Conservation (phyloP, 2,329 filamentous ascomycete genomes). For the Microcera coccophila region DNA sequence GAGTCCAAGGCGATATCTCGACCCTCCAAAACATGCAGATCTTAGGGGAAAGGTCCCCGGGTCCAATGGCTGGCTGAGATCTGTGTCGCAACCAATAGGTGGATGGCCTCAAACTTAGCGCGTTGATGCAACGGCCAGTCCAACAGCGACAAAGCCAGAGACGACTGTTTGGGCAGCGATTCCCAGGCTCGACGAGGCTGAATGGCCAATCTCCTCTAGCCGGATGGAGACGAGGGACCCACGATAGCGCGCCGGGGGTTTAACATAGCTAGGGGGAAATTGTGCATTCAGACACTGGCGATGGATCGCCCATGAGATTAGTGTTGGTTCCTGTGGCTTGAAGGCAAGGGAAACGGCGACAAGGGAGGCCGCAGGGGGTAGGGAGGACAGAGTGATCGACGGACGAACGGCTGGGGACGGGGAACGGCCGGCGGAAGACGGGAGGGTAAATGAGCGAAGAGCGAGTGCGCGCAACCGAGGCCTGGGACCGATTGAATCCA, state of each 20-base stretch:
- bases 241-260: background rate
- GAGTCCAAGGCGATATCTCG: background rate
- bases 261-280: background rate
- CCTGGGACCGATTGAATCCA: no score
- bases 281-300: background rate
- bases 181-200: background rate
- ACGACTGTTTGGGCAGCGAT: background rate
- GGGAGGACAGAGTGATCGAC: background rate
- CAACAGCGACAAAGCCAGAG: background rate
- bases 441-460: background rate
- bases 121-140: background rate
- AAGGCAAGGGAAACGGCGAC: background rate
- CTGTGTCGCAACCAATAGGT: background rate
- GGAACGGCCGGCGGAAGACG: background rate
- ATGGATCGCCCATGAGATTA: background rate
- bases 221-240: background rate
- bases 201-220: background rate
- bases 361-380: background rate
- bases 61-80: background rate
- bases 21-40: no score
- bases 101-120: background rate
- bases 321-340: background rate
- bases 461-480: no score
- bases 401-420: slow-evolving; percentile 1
- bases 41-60: background rate